Percentiles rank a stretch among this genome's conserved stretches.
These are phyloP conservation scores for Abelmoschus esculentus DNA, from an alignment of 345 rosid species.

Conservation along the genomic window DNA sequence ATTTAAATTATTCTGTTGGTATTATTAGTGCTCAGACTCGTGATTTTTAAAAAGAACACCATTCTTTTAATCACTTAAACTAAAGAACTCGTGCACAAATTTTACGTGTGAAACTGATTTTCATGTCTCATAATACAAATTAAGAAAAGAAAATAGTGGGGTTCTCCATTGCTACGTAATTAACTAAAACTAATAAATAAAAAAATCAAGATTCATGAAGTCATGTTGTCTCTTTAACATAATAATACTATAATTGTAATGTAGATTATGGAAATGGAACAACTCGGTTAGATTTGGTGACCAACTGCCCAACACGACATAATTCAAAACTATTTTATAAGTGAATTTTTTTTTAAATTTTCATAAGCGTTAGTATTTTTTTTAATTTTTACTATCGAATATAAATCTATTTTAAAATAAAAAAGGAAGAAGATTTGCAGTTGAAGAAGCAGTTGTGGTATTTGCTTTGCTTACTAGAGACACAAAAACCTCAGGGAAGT, in stretches of 20 bases:
- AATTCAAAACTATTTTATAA: slow-evolving; percentile 14
- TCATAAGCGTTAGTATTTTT: no score
- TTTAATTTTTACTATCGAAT: background rate
- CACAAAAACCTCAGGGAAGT: slow-evolving; percentile 47
- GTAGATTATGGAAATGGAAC: background rate
- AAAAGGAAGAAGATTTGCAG: background rate
- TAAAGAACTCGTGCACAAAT: no score
- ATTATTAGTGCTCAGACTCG: no score
- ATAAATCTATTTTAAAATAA: background rate
- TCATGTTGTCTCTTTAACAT: background rate
- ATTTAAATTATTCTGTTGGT: no score
- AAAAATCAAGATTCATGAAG: background rate
- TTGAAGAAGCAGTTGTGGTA: slow-evolving; percentile 31
- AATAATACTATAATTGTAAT: background rate
- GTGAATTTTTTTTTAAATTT: no score
- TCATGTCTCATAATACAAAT: background rate
- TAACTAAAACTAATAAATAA: background rate
- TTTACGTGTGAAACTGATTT: no score
- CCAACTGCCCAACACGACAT: slow-evolving; percentile 25
- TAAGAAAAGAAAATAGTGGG: background rate
- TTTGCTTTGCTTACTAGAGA: slow-evolving; percentile 36
- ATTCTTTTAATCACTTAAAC: no score
- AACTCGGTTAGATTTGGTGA: slow-evolving; percentile 29
- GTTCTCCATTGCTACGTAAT: background rate
- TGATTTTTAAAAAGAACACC: no score